Evolutionary conservation across 345 rosid genomes (phyloP), one percentile per base, ranked within the genome.

Genomic region (Aethionema arabicum): DNA sequence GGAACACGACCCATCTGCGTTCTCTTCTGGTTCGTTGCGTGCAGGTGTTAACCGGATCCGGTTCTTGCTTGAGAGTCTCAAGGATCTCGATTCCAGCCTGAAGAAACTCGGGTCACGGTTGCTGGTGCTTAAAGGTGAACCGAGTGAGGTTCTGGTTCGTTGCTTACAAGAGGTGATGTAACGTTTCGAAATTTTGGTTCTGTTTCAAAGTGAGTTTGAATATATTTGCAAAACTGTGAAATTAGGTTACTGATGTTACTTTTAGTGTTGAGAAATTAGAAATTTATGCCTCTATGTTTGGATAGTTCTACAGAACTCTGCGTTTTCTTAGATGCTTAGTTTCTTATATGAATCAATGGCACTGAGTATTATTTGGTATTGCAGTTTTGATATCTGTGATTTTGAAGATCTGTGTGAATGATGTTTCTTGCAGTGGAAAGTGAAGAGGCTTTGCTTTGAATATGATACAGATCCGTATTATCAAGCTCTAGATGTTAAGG

Each of bases 401-500:
- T 40, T 11, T 8, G 8, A 8, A 40, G n/a, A 31, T 44, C 6
- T 13, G 1, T 59, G 31, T 38, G 43, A 15, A 44, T 35, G 29
- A 11, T 11, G 41, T 31, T 63, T 64, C 11, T 68, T 66, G 73
- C 66, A 91, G 95, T 92, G 95, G 96, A 63, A 87, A 41, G 80
- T 89, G 59, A 69, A 80, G 42, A 89, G 59, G 61, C 88, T 92
- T 50, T 92, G 95, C 79, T 85, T 81, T 66, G 98, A 92, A 63
- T 78, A 77, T 72, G 98, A 92, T 58, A 83, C 91, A 1, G 95
- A 92, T 29, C 93, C 95, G 0, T 87, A 92, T 74, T 92, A 89
- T 74, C 98, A 81, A 75, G 87, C 80, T 49, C 39, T 92, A 40
- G 91, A 86, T 74, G 31, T 37, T 27, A 81, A 68, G 77, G 88